Evolutionary conservation across 345 rosid species (phyloP).

Genomic region (Eucalyptus polybractea): DNA sequence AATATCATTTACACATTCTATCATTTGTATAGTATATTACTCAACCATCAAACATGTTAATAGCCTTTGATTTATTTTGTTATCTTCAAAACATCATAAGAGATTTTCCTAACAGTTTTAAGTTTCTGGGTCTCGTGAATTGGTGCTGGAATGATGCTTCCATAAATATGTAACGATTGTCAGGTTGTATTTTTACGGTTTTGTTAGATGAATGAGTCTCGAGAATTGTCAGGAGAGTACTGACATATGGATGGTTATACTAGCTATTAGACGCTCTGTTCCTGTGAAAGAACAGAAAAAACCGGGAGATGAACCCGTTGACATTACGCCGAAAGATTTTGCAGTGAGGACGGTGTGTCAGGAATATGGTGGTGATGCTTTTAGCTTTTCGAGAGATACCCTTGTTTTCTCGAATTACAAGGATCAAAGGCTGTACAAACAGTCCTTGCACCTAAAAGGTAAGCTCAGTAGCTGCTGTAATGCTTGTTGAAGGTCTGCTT

Average conservation of each 20-base stretch:
- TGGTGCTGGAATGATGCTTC: background rate
- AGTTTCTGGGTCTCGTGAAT: background rate
- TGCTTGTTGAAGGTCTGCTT: background rate
- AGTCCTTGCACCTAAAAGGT: constrained; percentile 33
- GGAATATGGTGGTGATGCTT: constrained; percentile 95
- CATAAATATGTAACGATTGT: background rate
- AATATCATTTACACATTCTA: too few relatives aligned
- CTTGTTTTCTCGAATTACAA: constrained; percentile 76
- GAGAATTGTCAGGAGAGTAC: background rate
- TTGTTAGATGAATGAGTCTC: background rate
- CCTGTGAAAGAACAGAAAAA: constrained; percentile 45
- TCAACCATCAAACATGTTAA: too few relatives aligned
- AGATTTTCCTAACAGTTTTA: background rate
- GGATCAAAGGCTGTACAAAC: constrained; percentile 78
- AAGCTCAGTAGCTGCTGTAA: background rate
- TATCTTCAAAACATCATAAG: too few relatives aligned
- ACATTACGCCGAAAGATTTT: constrained; percentile 66
- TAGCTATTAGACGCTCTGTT: constrained; percentile 42
- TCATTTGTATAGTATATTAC: too few relatives aligned
- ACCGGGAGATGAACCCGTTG: constrained; percentile 40
- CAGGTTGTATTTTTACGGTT: background rate
- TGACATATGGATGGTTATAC: background rate
- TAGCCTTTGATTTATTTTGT: background rate
- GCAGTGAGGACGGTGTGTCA: constrained; percentile 68
- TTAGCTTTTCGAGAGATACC: constrained; percentile 33